These are phyloP conservation scores for Phylloporus sp. DNA, from an alignment of 768 basidiomycete species.

Conservation along the genomic window DNA sequence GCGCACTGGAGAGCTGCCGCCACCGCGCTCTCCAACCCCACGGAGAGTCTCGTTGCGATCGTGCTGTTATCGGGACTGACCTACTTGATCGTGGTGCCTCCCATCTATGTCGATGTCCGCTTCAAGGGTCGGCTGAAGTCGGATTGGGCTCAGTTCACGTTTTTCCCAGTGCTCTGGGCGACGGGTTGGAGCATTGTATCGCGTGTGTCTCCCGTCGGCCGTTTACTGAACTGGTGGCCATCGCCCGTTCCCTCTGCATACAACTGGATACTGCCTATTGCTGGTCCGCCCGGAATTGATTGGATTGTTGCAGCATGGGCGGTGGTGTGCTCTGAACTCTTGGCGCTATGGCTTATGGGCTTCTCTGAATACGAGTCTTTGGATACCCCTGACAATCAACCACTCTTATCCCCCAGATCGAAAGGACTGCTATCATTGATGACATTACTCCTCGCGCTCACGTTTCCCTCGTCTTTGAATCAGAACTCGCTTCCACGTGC, in stretches of 20 bases:
- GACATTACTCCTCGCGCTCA: constrained; percentile 39
- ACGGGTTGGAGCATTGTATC: constrained; percentile 53
- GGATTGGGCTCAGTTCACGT: constrained; percentile 41
- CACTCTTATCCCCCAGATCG: constrained; percentile 17
- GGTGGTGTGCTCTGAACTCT: constrained; percentile 50
- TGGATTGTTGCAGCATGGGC: constrained; percentile 79
- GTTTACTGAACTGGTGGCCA: constrained; percentile 59
- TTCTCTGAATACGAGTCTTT: constrained; percentile 14
- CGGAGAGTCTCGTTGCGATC: constrained; percentile 46
- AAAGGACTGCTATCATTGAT: constrained; percentile 35
- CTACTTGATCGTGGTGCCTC: constrained; percentile 39
- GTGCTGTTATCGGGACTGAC: constrained; percentile 38
- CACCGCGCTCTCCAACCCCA: constrained; percentile 51
- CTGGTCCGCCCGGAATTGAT: constrained; percentile 60
- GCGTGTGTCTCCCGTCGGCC: constrained; percentile 59
- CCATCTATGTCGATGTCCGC: constrained; percentile 38
- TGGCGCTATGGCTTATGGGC: constrained; percentile 57
- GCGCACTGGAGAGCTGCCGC: constrained; percentile 42
- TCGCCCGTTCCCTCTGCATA: constrained; percentile 56
- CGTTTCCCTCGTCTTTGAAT: constrained; percentile 53
- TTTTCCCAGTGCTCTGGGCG: constrained; percentile 72
- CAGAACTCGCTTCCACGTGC: constrained; percentile 35
- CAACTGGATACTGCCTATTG: constrained; percentile 52
- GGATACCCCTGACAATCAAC: neutral
- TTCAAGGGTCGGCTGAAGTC: constrained; percentile 26